phyloP scores from a whole-genome alignment of 2,329 filamentous ascomycete species.

The Fusarium penzigii region DNA sequence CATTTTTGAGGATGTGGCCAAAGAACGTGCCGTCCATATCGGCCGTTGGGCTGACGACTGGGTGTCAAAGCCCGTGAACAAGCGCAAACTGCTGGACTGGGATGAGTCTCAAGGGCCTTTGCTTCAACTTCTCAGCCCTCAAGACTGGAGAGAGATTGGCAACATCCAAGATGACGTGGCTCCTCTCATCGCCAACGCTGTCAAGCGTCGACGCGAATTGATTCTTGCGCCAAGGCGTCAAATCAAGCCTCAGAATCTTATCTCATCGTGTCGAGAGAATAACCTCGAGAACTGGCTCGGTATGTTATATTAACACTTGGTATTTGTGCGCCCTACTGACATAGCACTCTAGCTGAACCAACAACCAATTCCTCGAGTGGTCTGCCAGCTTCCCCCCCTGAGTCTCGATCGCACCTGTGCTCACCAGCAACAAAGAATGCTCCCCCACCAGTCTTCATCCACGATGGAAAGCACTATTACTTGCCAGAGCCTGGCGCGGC shows the following conservation, averaged over 20 bases:
- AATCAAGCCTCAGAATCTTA: constrained; percentile 26
- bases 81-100: constrained; percentile 35
- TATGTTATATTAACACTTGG: constrained; percentile 19
- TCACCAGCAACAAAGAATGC: constrained; percentile 21
- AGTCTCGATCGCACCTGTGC: constrained; percentile 17
- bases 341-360: constrained; percentile 28
- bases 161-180: constrained; percentile 31
- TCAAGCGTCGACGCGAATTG: constrained; percentile 33
- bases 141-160: constrained; percentile 33
- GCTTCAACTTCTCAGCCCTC: constrained; percentile 27
- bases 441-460: constrained; percentile 15
- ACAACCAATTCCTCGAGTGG: constrained; percentile 28
- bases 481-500: constrained; percentile 5
- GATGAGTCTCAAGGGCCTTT: constrained; percentile 27
- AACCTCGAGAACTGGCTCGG: constrained; percentile 40
- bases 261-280: constrained; percentile 26
- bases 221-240: constrained; percentile 21
- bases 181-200: constrained; percentile 34
- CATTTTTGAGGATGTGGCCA: constrained; percentile 30
- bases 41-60: constrained; percentile 41
- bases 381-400: constrained; percentile 29
- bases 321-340: constrained; percentile 12
- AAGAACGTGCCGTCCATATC: constrained; percentile 29
- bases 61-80: constrained; percentile 33
- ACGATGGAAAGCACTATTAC: constrained; percentile 30